A percentile compares a stretch with the other conserved stretches of the same genome.
These are phyloP conservation scores for Urochloa ruziziensis DNA, from an alignment of 176 grass and related monocot genomes.

Conservation along the genomic window DNA sequence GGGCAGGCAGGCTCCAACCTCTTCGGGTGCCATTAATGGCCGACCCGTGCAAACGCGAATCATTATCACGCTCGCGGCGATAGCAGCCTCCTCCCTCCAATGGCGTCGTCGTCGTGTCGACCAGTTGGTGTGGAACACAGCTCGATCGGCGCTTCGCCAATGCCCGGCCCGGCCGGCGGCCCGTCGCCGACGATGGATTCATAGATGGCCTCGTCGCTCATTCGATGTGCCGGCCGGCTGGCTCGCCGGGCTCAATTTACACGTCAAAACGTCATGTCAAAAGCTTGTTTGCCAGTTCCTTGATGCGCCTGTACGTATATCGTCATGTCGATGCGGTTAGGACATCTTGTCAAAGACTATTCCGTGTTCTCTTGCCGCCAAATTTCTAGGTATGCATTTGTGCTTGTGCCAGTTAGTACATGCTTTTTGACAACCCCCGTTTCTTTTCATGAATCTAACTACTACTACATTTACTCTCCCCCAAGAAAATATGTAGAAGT, in stretches of 20 bases:
- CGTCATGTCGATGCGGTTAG: background rate
- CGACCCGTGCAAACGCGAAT: background rate
- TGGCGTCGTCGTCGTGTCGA: background rate
- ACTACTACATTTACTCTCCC: too few species aligned
- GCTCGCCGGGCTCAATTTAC: background rate
- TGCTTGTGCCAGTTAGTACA: too few species aligned
- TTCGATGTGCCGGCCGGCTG: background rate
- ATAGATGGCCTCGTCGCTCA: background rate
- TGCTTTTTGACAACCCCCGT: too few species aligned
- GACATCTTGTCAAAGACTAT: background rate
- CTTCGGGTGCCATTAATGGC: conserved; percentile 51
- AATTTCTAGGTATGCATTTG: background rate
- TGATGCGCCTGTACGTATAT: background rate
- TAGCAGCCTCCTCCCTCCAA: background rate
- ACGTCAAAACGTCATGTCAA: background rate
- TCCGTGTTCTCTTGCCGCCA: background rate
- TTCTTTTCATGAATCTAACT: too few species aligned
- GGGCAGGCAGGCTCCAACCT: conserved; percentile 29
- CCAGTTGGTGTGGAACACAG: background rate
- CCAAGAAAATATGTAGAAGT: too few species aligned
- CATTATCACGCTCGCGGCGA: background rate
- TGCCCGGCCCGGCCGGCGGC: too few species aligned
- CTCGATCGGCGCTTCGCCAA: background rate
- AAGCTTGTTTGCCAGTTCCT: background rate
- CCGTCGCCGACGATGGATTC: background rate